Percentiles rank a stretch among this genome's conserved stretches.
phyloP scores from a whole-genome alignment of 805 yeast species.

The Suhomyces tanzawaensis region DNA sequence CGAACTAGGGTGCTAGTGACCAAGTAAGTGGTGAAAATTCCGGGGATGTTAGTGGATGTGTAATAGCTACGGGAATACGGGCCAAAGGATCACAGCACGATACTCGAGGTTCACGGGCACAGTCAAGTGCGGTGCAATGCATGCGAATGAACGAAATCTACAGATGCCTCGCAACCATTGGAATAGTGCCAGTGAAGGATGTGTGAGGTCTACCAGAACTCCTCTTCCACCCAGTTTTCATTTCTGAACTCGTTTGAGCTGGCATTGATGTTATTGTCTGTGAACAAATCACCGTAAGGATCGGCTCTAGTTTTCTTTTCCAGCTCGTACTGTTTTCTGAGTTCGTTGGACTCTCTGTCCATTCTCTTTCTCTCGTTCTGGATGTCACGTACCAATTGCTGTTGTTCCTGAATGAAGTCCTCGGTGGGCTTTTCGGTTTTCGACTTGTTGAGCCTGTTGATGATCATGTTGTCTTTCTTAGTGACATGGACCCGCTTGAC shows the following conservation, averaged over 20 bases:
- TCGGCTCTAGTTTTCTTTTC: constrained; percentile 37
- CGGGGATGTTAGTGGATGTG: too few relatives aligned
- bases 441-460: constrained; percentile 66
- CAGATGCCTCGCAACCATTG: too few relatives aligned
- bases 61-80: too few relatives aligned
- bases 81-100: too few relatives aligned
- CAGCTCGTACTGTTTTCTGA: constrained; percentile 34
- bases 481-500: constrained; percentile 54
- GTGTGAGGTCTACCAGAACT: constrained; percentile 53
- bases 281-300: constrained; percentile 44
- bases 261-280: constrained; percentile 43
- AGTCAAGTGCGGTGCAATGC: too few relatives aligned
- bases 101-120: too few relatives aligned
- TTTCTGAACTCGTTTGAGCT: constrained; percentile 46
- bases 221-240: constrained; percentile 56
- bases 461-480: constrained; percentile 53
- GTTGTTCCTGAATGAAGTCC: constrained; percentile 34
- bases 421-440: constrained; percentile 54
- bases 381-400: constrained; percentile 26
- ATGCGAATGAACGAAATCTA: too few relatives aligned
- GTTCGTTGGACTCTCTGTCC: constrained; percentile 31
- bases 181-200: too few relatives aligned
- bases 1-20: background rate
- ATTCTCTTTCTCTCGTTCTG: constrained; percentile 41
- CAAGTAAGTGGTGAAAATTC: too few relatives aligned